Evolutionary conservation across 768 basidiomycete species (phyloP), one percentile per base, ranked within the genome.

Genomic region (Mycena venus): DNA sequence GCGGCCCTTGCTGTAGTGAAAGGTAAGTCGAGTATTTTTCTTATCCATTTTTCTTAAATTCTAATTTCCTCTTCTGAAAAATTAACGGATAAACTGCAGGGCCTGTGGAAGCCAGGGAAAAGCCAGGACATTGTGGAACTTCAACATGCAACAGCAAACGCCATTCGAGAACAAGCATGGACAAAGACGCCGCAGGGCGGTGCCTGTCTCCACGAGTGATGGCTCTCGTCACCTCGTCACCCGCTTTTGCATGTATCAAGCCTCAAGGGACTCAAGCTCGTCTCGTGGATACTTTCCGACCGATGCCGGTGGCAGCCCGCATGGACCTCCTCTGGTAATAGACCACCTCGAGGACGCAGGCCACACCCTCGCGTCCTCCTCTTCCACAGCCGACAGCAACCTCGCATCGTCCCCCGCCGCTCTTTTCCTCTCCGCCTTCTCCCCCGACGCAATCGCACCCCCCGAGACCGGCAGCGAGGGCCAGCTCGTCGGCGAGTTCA

Each of bases 341-440:
- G 49, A 55, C 12, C 14, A 19, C 49, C 32, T 42, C 14, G 55
- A 47, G 40, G 17, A n/a, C 40, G 31, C 27, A 4, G 11, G 31
- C 32, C 49, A 44, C 36, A 49, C 32, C 68, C 55, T 40, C 73
- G n/a, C n/a, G n/a, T 60, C 58, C 11, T 7, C 17, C 6, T 62
- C 73, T 3, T 32, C 40, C 11, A 34, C 29, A 31, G 31, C 53
- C 4, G 64, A 49, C 32, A 31, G 12, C 25, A 2, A 25, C 36
- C n/a, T 70, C n/a, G 78, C 82, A 19, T 76, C 85, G 19, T 95
- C 94, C 1, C 93, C 94, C 1, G 94, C 95, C 0, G 94, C 94
- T 0, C 86, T 91, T 82, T 96, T 95, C 76, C 85, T 95, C 34
- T 90, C 94, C 17, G 85, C 90, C 14, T 93, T 94, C 82, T 88